Base-by-base conservation (phyloP, 306 rosid species). In the Vachellia collinsii region DNA sequence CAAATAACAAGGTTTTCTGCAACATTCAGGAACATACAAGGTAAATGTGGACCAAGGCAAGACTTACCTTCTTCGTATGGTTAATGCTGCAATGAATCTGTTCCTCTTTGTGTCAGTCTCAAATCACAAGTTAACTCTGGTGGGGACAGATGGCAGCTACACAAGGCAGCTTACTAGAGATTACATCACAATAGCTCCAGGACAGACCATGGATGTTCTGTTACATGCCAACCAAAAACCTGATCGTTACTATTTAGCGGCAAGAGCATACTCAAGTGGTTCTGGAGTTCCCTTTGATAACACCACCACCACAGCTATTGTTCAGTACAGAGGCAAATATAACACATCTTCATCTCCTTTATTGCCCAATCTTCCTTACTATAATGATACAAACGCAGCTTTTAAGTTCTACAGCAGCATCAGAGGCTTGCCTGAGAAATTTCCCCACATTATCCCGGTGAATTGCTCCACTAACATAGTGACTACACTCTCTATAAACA, bases 181-280 rank as follows among this genome's bases (percentile, higher is more conserved):
- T 53, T 87, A 58, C 84, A 82, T 89, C 41, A 22, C 78, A 74
- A 89, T 89, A 72, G 34, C 89, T 20, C 93, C 89, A 29, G 88
- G 93, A 10, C 91, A 87, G 75, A 70, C 91, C 5, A 85, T 85
- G 62, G 93, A 89, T 47, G 80, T 70, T 5, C 75, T 89, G 38
- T 65, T 89, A 36, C 7, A 82, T 43, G 88, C 93, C 4, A 87
- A 84, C 79, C 89, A 85, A 62, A 11, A 79, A 1, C 83, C 68
- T 4, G 70, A 82, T 77, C 74, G 68, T 41, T 90, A 88, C 61
- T 90, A 87, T 66, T 83, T 90, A 88, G 80, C 88, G 69, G 76
- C 87, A 43, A 80, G 77, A 51, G 83, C 80, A 38, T 85, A 81
- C 53, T 85, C 81, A 74, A 72, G 75, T 65, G 85, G 65, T 16